phyloP scores from a whole-genome alignment of 108 stramenopile species.

The Stephanodiscus minutulus region DNA sequence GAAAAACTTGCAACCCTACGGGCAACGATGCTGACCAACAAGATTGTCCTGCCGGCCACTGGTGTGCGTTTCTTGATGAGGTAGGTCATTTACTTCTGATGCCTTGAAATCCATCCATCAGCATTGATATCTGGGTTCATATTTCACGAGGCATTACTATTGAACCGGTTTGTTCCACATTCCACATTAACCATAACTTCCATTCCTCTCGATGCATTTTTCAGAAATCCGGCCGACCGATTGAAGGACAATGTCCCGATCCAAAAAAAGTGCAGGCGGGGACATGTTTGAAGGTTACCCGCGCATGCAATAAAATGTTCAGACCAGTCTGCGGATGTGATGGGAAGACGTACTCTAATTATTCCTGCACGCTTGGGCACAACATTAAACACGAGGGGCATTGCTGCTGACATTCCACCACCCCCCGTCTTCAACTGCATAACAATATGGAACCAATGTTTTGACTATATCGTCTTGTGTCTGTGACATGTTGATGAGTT shows the following conservation, averaged over 20 bases:
- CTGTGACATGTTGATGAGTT: no score
- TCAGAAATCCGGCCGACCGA: background rate
- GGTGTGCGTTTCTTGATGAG: background rate
- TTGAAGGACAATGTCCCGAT: conserved; percentile 3
- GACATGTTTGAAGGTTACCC: background rate
- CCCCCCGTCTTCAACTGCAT: no score
- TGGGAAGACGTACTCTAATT: conserved; percentile 4
- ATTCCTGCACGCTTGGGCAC: conserved; percentile 1
- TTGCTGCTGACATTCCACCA: background rate
- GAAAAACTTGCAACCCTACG: background rate
- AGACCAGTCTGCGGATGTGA: conserved; percentile 5
- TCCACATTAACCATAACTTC: conserved; percentile 2
- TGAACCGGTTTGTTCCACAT: background rate
- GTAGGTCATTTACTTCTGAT: no score
- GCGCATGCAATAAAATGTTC: conserved; percentile 1
- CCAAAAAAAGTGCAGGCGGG: background rate
- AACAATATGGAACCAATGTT: no score
- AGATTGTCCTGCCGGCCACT: background rate
- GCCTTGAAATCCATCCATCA: no score
- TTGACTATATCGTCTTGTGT: no score
- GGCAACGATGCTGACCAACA: conserved; percentile 5
- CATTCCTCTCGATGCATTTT: background rate
- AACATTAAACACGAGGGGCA: background rate
- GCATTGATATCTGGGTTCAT: no score
- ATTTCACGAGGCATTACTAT: no score